Conservation (phyloP, 257 asterid species). For the Nicotiana paniculata region DNA sequence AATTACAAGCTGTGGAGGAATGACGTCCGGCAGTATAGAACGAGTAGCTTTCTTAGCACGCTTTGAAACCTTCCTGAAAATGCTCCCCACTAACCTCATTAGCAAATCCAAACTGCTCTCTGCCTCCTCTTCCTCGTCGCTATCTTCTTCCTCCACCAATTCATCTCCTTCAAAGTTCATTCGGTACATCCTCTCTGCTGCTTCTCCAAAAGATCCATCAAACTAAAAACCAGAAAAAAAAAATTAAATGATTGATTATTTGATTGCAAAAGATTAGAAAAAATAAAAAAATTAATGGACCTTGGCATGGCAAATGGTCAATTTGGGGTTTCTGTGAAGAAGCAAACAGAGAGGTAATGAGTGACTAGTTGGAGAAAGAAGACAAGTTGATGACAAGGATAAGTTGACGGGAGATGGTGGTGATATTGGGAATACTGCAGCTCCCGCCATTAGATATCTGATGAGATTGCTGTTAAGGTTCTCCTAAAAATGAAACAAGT, state of each 20-base stretch:
- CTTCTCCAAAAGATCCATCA: conserved; percentile 15
- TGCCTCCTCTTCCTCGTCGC: conserved; percentile 25
- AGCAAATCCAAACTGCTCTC: conserved; percentile 33
- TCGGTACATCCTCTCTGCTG: conserved; percentile 18
- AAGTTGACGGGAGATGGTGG: not conserved
- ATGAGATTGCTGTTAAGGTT: not conserved
- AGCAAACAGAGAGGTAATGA: not conserved
- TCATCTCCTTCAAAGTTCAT: conserved; percentile 18
- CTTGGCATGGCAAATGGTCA: conserved; percentile 17
- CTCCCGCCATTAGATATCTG: conserved; percentile 10
- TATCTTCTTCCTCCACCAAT: conserved; percentile 17
- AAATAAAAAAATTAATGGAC: not conserved
- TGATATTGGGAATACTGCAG: not conserved
- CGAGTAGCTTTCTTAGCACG: conserved; percentile 31
- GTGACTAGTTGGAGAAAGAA: not conserved
- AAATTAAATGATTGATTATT: not conserved
- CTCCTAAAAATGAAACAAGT: not conserved
- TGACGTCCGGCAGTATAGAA: conserved; percentile 24
- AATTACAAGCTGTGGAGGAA: conserved; percentile 33
- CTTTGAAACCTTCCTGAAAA: conserved; percentile 29
- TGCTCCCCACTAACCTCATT: conserved; percentile 24
- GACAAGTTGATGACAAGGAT: not conserved
- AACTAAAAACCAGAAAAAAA: conserved; percentile 5
- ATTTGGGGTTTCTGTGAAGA: not conserved
- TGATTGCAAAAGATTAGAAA: not conserved